Evolutionary conservation across 129 eudicot species (phyloP), one percentile per base, ranked within the genome.

Genomic region (sunflower (Helianthus annuus)): DNA sequence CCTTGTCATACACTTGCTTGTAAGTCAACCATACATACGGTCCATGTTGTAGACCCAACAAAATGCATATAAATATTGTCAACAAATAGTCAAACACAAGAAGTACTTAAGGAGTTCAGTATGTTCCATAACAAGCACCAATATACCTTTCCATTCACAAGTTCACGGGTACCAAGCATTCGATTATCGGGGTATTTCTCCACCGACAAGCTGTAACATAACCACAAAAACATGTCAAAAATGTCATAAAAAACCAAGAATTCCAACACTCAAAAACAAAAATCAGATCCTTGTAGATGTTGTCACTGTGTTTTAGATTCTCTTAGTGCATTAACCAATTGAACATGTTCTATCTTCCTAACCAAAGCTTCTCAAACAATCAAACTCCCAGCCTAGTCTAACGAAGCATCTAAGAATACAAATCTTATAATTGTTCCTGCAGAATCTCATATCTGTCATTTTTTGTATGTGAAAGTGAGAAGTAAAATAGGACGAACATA

Each of bases 161-260:
- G 42, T 77, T 87, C 85, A 64, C 97, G 96, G 48, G 74, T 86
- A 75, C 98, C 98, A 83, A 93, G 99, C 99, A 94, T 94, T 7
- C 52, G 83, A 69, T 88, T 90, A 71, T 86, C 24, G 24, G 97
- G 97, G 75, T 84, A 82, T 62, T 84, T 94, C 72, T 94, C 97
- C 78, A 88, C 99, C 0, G 99, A 80, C 80, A 88, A 6, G 66
- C 98, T 92, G 95, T 38, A 72, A 49, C 77, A 80, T 67, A 22
- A 60, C 36, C 54, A 75, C 40, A 70, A 2, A 58, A 66, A 59
- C n/a, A n/a, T n/a, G n/a, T n/a, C n/a, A 4, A 55, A 36, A 27
- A 12, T 22, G 70, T 4, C 45, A 60, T 38, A 67, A 6, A 19
- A 36, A 32, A 48, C 3, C 15, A 57, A 22, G 15, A 19, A 66